Base-by-base conservation (phyloP, 306 rosid genomes). In the Trifolium fragiferum region DNA sequence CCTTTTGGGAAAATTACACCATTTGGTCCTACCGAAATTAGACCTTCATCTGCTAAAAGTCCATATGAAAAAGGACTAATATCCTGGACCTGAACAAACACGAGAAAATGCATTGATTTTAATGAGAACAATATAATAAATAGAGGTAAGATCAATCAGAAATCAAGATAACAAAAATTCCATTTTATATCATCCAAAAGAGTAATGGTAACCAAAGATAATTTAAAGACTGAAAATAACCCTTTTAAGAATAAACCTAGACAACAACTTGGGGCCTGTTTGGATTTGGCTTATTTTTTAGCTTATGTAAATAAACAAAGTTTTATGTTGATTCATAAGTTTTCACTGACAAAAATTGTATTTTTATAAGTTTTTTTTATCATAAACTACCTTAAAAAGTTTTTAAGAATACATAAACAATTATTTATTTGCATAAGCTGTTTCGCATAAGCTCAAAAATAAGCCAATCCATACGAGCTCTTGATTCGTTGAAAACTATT, bases 1-100 rank as follows among this genome's bases (percentile, higher is more conserved):
- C 98, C 92, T 86, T 79, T 87, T 1, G 87, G 90, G 73, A 95
- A 89, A 81, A 95, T 74, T 33, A 87, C 76, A 57, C 83, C 81
- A 78, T 89, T 83, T 76, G 88, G 46, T 37, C 78, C 84, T 18
- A 81, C 70, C 64, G 79, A 64, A 27, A 85, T 82, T 67, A 90
- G 97, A 61, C 80, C 90, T 80, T 72, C 80, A 58, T 82, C 81
- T 70, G 90, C 82, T 76, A 87, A 61, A 72, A 86, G 85, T 80
- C 86, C 92, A 83, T 69, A 86, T 74, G 64, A 87, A 82, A 90
- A 92, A 18, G 99, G 93, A 80, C 80, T 75, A 58, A 85, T 74
- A 82, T 95, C 99, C 85, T 85, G 89, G 75, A 95, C 98, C 99
- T 92, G 88, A 68, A 81, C 67, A 74, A 65, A 30, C 61, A 63